Conservation (phyloP, 768 basidiomycete species). For the Vararia minispora region DNA sequence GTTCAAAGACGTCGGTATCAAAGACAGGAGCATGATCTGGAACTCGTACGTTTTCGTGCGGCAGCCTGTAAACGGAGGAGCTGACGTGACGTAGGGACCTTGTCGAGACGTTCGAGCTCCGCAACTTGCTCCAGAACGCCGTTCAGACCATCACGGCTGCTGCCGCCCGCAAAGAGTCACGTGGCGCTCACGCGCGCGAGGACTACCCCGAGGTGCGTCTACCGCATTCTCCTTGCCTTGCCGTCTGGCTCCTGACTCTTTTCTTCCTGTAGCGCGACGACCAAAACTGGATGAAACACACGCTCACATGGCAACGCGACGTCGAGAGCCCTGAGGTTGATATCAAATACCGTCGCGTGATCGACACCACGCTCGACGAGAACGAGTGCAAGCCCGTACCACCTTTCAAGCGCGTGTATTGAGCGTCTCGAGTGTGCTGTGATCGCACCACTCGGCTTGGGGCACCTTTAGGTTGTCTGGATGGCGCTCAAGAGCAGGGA, state of each 20-base stretch:
- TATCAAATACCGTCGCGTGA: constrained; percentile 84
- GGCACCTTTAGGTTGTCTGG: no score
- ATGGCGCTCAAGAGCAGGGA: no score
- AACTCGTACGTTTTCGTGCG: constrained; percentile 63
- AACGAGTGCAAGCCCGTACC: constrained; percentile 95
- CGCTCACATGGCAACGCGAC: constrained; percentile 87
- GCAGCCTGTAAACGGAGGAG: neutral
- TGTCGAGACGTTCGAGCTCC: constrained; percentile 92
- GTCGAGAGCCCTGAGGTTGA: constrained; percentile 68
- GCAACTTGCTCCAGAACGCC: constrained; percentile 92
- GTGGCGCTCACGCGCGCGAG: constrained; percentile 97
- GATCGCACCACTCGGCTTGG: neutral
- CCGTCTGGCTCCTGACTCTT: neutral
- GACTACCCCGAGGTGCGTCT: constrained; percentile 81
- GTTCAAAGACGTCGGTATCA: constrained; percentile 87
- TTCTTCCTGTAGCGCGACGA: constrained; percentile 68
- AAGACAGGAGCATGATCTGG: constrained; percentile 99
- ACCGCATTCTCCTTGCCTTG: constrained; percentile 1
- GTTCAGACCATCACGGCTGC: constrained; percentile 92
- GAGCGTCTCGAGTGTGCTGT: constrained; percentile 13
- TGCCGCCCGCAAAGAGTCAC: constrained; percentile 91
- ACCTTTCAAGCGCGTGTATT: constrained; percentile 96
- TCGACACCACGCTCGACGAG: constrained; percentile 81
- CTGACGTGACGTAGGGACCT: constrained; percentile 54
- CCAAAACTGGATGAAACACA: constrained; percentile 89